Conservation (phyloP, 31 red algal genomes). For the Endocladia muricata region DNA sequence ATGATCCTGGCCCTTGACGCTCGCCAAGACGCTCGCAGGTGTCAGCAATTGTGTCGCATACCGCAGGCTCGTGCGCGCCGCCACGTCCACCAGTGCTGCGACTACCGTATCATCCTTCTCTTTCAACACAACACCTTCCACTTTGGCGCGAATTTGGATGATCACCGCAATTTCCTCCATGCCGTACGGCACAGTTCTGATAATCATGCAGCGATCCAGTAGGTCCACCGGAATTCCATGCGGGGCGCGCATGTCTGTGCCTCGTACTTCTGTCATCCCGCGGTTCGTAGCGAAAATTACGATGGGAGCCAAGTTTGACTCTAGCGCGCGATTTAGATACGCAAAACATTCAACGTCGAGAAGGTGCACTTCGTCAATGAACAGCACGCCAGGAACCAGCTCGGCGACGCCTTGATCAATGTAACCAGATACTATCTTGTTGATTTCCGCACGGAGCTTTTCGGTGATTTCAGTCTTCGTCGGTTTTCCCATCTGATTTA, state of each 20-base stretch:
- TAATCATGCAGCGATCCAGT: constrained; percentile 96
- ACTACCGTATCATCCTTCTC: constrained; percentile 71
- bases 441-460: constrained; percentile 95
- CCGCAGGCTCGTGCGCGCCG: constrained; percentile 83
- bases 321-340: constrained; percentile 97
- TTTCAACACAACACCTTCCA: constrained; percentile 68
- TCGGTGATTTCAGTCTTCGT: constrained; percentile 98
- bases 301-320: constrained; percentile 95
- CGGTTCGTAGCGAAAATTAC: constrained; percentile 97
- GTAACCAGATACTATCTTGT: constrained; percentile 89
- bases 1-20: constrained; percentile 80
- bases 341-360: constrained; percentile 98
- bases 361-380: constrained; percentile 99
- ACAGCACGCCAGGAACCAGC: constrained; percentile 95
- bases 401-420: constrained; percentile 97
- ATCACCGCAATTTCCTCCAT: constrained; percentile 88
- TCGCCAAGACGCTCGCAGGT: constrained; percentile 77
- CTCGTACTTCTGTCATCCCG: constrained; percentile 89
- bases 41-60: constrained; percentile 92
- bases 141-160: constrained; percentile 84
- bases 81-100: constrained; percentile 74
- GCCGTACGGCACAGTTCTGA: constrained; percentile 92
- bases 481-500: constrained; percentile 93
- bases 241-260: constrained; percentile 89
- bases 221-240: constrained; percentile 97